Conservation (phyloP, 2,329 filamentous ascomycete species). For the Trichoderma oligosporum region DNA sequence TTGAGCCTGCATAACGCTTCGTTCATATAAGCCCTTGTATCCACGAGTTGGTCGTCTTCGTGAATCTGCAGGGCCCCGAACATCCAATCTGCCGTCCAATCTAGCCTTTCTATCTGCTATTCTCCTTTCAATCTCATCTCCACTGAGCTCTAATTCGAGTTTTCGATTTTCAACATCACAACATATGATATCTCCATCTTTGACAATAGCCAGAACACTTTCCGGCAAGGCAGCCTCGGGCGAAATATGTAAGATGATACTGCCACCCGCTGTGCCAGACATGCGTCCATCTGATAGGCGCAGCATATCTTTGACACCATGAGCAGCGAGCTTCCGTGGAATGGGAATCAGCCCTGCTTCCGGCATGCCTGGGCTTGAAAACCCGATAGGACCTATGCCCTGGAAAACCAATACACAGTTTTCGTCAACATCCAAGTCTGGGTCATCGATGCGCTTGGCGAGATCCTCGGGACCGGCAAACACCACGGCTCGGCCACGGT, state of each 20-base stretch:
- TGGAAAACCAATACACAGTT: slow-evolving; percentile 72
- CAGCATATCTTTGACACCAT: slow-evolving; percentile 73
- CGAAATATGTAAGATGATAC: slow-evolving; percentile 82
- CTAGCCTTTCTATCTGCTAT: neutral
- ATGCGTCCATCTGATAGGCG: slow-evolving; percentile 85
- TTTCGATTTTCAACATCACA: slow-evolving; percentile 70
- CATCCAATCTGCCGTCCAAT: neutral
- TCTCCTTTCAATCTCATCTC: slow-evolving; percentile 59
- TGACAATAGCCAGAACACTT: slow-evolving; percentile 73
- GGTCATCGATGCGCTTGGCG: slow-evolving; percentile 56
- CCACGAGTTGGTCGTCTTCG: slow-evolving; percentile 45
- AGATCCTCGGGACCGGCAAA: slow-evolving; percentile 78
- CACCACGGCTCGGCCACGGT: slow-evolving; percentile 50
- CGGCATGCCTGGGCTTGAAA: slow-evolving; percentile 77
- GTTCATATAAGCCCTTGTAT: slow-evolving; percentile 57
- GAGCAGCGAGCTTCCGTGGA: slow-evolving; percentile 73
- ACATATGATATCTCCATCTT: slow-evolving; percentile 71
- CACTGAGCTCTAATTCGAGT: slow-evolving; percentile 55
- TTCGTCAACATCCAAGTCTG: slow-evolving; percentile 57
- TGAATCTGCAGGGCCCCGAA: neutral
- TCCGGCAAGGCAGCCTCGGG: slow-evolving; percentile 76
- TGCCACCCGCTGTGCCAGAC: slow-evolving; percentile 81
- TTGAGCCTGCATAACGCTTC: slow-evolving; percentile 57
- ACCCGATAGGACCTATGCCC: slow-evolving; percentile 81
- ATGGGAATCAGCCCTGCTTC: slow-evolving; percentile 65